Evolutionary conservation across 768 basidiomycete genomes (phyloP), one percentile per base, ranked within the genome.

Genomic region (Ramaria rubella): DNA sequence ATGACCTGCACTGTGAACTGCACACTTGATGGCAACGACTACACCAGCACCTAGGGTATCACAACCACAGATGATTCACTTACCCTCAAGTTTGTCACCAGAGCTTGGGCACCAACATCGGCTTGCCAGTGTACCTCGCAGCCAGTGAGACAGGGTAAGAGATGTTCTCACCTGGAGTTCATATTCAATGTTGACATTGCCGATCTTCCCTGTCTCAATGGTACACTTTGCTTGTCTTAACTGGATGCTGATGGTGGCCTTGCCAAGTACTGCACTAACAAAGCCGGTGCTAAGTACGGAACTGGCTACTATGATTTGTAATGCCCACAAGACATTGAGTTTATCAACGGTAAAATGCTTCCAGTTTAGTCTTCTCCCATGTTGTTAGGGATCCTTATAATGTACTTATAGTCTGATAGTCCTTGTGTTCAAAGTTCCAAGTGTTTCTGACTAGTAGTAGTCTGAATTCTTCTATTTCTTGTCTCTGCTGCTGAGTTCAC

Each of bases 251-350:
- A 81, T 61, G 81, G 81, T 72, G 81, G 79, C 38, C 44, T 73
- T 60, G 58, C 78, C 55, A 71, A 73, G 62, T 78, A 68, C 70
- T 58, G 78, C n/a, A 70, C 60, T 65, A 81, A 82, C 75, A 77
- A 76, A 73, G 79, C 80, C 52, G 80, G 79, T 62, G 78, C 80
- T 64, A 75, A 79, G 66, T 83, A 77, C 68, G 81, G 81, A 46
- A 81, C 81, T n/a, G 82, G 82, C 14, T 83, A 83, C 69, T 82
- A 81, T 67, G 81, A 83, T 65, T 75, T 81, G 17, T 80, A 82
- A 65, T 81, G 80, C 69, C 79, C 80, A 1, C 72, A 72, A 34
- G 81, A 81, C 64, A 68, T 81, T 69, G 81, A 82, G 70, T 81
- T 80, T 71, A 81, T 82, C 64, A 72, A 76, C 66, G 81, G 81